These are phyloP conservation scores for Entomortierella chlamydospora DNA, from an alignment of 192 early-diverging fungal species.

Conservation along the genomic window DNA sequence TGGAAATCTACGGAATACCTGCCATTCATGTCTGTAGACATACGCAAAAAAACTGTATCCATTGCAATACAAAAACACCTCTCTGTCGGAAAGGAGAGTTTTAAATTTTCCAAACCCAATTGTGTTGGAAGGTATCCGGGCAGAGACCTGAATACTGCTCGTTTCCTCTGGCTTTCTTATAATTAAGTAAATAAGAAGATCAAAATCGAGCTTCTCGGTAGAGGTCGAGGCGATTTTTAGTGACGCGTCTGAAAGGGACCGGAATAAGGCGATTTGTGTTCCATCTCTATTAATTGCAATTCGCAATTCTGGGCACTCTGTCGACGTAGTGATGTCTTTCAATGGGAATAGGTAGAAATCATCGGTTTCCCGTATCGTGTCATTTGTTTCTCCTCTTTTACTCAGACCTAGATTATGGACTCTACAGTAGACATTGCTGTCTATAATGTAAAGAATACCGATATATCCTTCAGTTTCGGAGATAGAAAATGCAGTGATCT, in stretches of 20 bases:
- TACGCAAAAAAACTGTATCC: not conserved
- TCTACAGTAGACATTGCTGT: not conserved
- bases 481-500: not conserved
- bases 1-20: not conserved
- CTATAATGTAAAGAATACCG: not conserved
- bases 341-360: not conserved
- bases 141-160: too few species aligned
- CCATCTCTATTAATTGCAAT: not conserved
- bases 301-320: not conserved
- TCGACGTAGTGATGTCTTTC: not conserved
- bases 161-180: too few species aligned
- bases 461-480: not conserved
- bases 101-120: constrained; percentile 1
- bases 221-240: not conserved
- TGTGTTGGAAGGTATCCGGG: not conserved
- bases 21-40: too few species aligned
- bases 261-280: not conserved
- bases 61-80: constrained; percentile 2
- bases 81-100: not conserved
- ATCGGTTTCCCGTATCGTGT: too few species aligned
- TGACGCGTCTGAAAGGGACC: not conserved
- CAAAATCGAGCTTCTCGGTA: not conserved
- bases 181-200: not conserved
- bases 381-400: too few species aligned
- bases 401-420: not conserved